These are phyloP conservation scores for Xylaria sp. DNA, from an alignment of 2,329 filamentous ascomycete genomes.

Conservation along the genomic window DNA sequence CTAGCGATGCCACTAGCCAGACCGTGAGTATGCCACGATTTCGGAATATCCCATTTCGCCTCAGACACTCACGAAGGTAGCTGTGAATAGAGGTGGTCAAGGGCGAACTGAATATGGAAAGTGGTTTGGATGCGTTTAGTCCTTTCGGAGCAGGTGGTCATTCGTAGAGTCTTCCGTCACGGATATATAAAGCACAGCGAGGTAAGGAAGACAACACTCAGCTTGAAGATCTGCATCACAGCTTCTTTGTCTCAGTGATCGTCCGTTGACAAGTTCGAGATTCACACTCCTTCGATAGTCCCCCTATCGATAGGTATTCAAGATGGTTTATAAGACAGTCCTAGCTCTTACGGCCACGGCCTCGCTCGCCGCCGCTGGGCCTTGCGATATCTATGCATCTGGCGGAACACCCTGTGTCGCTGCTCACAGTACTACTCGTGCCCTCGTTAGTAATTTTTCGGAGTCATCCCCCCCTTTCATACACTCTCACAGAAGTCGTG, in stretches of 20 bases:
- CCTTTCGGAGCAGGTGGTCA: not conserved
- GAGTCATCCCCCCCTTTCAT: not conserved
- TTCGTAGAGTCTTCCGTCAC: not conserved
- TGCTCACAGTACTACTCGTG: conserved; percentile 71
- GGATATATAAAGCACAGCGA: conserved; percentile 6
- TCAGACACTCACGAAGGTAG: not conserved
- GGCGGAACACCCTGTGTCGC: conserved; percentile 70
- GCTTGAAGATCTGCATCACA: not conserved
- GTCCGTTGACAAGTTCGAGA: conserved; percentile 5
- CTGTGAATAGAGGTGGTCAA: not conserved
- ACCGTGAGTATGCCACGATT: conserved; percentile 4
- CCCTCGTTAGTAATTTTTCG: conserved; percentile 49
- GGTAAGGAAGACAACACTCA: not conserved
- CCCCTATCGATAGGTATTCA: not conserved
- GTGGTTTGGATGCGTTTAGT: conserved; percentile 6
- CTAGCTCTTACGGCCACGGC: conserved; percentile 32
- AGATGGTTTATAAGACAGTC: conserved; percentile 13
- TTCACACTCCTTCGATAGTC: not conserved
- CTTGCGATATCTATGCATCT: conserved; percentile 69
- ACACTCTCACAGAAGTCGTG: not conserved
- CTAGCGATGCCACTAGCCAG: conserved; percentile 18
- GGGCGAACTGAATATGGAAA: conserved; percentile 19
- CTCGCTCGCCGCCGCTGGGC: conserved; percentile 55
- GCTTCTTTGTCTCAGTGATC: not conserved
- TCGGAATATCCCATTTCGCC: conserved; percentile 23